Evolutionary conservation across 2,329 filamentous ascomycete species (phyloP).

Genomic region (Thelonectria rubi): DNA sequence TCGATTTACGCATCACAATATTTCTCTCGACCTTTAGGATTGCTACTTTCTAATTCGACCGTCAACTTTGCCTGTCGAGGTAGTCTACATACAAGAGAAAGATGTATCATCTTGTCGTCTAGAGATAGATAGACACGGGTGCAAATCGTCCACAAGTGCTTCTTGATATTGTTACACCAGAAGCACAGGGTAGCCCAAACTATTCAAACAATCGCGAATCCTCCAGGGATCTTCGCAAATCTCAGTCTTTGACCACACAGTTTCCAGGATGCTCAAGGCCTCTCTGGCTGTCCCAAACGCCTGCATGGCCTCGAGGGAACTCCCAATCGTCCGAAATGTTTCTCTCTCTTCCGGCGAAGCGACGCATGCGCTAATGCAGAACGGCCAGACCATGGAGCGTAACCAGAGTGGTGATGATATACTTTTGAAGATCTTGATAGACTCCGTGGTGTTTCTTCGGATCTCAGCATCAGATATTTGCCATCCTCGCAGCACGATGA

Average conservation of each 20-base stretch:
- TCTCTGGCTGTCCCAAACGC: not conserved
- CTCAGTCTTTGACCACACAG: not conserved
- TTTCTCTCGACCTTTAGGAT: too few species aligned
- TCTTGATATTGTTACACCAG: not conserved
- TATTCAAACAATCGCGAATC: slow-evolving; percentile 1
- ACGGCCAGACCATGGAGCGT: slow-evolving; percentile 15
- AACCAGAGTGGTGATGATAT: slow-evolving; percentile 13
- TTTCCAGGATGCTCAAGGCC: slow-evolving; percentile 5
- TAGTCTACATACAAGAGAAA: too few species aligned
- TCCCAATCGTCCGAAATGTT: not conserved
- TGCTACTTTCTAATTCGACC: too few species aligned
- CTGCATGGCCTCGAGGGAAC: not conserved
- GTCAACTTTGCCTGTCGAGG: too few species aligned
- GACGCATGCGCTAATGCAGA: slow-evolving; percentile 17
- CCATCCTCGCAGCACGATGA: not conserved
- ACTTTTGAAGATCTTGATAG: not conserved
- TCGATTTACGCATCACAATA: too few species aligned
- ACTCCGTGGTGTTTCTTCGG: not conserved
- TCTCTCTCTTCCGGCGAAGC: slow-evolving; percentile 1
- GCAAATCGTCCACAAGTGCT: too few species aligned
- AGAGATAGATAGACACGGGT: too few species aligned
- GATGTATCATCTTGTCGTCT: too few species aligned
- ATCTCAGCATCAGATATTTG: not conserved
- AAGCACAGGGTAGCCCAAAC: not conserved
- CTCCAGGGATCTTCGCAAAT: not conserved